phyloP scores from a whole-genome alignment of 2,329 filamentous ascomycete species.

The Onygenales sp. region DNA sequence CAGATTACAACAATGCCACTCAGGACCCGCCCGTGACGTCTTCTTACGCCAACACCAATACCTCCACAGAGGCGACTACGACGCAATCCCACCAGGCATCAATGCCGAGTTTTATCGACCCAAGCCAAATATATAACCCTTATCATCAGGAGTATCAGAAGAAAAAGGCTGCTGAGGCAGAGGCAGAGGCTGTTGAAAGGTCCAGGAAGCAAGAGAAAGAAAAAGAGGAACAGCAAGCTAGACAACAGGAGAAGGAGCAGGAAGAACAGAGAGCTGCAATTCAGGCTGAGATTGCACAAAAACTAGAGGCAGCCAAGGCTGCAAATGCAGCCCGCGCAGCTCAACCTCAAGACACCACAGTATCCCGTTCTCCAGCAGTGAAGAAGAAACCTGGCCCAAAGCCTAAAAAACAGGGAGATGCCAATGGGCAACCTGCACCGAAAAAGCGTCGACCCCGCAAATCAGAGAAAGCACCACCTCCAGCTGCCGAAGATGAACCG shows the following conservation, averaged over 20 bases:
- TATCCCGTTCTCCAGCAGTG: conserved; percentile 1
- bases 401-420: not conserved
- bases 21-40: not conserved
- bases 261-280: conserved; percentile 1
- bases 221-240: conserved; percentile 15
- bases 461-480: not conserved
- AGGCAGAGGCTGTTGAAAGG: conserved; percentile 20
- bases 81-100: conserved; percentile 4
- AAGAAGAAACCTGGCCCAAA: conserved; percentile 3
- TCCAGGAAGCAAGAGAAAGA: not conserved
- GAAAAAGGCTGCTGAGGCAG: conserved; percentile 23
- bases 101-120: conserved; percentile 40
- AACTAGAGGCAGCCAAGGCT: not conserved
- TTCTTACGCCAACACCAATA: not conserved
- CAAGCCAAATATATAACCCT: conserved; percentile 45
- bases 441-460: not conserved
- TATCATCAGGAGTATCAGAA: conserved; percentile 41
- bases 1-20: not conserved
- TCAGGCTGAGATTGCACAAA: conserved; percentile 6
- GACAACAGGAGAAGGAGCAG: conserved; percentile 18
- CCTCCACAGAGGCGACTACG: not conserved
- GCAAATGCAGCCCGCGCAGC: conserved; percentile 1
- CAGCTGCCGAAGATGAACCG: not conserved
- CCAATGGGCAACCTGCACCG: no score
- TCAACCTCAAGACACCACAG: not conserved